Evolutionary conservation across 257 asterid genomes (phyloP), one percentile per base, ranked within the genome.

Genomic region (Voacanga thouarsii): DNA sequence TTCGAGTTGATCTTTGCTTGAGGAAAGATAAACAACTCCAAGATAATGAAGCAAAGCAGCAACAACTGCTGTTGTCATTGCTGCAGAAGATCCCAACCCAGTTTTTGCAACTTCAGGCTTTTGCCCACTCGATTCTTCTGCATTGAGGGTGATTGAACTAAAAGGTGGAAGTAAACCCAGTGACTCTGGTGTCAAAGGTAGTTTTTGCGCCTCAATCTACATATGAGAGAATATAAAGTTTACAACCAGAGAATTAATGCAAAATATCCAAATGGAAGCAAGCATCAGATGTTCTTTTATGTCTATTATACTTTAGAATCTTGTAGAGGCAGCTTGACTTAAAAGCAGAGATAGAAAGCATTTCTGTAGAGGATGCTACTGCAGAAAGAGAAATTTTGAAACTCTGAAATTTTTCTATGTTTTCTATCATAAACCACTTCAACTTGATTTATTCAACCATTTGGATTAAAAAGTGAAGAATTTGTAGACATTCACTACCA

Each of bases 91-190:
- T 78, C 99, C 99, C 91, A 96, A 81, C 57, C 99, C 99, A 76
- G 99, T 96, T 88, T 96, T 96, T 78, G 99, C 98, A 85, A 93
- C 99, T 89, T 96, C 99, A 72, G 99, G 99, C 83, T 89, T 89
- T 69, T 82, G 90, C 39, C 89, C 93, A 86, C 80, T 83, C 47
- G 93, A 83, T 75, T 88, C 96, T 79, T 96, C 98, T 14, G 91
- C 88, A 80, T 92, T 96, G 78, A 93, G 86, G 71, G 99, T 89
- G 78, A 93, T 90, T 43, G 97, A 92, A 76, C 95, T 66, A 86
- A 96, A 96, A 80, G 98, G 96, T 67, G 95, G 95, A 84, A 96
- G 97, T 57, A 90, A 92, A 75, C 92, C 97, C 88, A 96, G 84
- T 18, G 98, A 92, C 64, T 93, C 97, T 45, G 99, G 97, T 61